A percentile compares a stretch with the other conserved stretches of the same genome.
phyloP scores from a whole-genome alignment of 1,139 yeast species.

The Saccharomycopsis hybrid region DNA sequence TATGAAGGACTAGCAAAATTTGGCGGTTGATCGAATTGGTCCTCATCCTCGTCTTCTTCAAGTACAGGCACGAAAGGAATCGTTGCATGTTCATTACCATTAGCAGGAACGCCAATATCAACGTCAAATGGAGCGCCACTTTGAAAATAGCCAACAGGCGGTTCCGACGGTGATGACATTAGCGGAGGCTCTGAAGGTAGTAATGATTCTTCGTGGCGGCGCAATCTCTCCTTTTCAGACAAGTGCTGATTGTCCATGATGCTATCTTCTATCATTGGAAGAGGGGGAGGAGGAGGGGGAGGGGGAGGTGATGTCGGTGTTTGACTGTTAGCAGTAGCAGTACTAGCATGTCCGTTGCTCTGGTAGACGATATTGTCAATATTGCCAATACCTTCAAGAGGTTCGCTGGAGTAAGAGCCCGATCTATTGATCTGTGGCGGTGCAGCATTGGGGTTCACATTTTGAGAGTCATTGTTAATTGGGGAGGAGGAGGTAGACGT shows the following conservation, averaged over 20 bases:
- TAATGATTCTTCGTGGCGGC: slow-evolving; percentile 48
- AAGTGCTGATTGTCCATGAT: slow-evolving; percentile 12
- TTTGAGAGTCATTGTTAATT: not conserved
- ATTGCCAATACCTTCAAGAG: no score
- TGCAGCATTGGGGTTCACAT: no score
- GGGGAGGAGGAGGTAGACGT: not conserved
- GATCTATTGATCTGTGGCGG: not conserved
- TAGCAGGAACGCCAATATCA: no score
- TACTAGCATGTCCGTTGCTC: no score
- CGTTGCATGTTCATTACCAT: no score
- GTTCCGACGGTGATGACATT: not conserved
- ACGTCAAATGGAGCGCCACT: no score
- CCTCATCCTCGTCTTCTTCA: not conserved
- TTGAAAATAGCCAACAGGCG: no score
- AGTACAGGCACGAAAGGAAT: slow-evolving; percentile 12
- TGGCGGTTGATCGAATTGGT: no score
- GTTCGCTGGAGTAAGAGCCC: not conserved
- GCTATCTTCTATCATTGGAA: slow-evolving; percentile 24
- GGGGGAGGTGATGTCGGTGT: no score
- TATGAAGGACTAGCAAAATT: no score
- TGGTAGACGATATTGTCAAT: not conserved
- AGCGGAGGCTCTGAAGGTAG: slow-evolving; percentile 55
- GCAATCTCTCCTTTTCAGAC: slow-evolving; percentile 48
- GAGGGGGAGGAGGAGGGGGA: slow-evolving; percentile 8
- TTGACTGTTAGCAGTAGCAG: no score